A percentile compares a stretch with the other conserved stretches of the same genome.
Conservation (phyloP, 2,329 filamentous ascomycete species). For the Paracorniculantispora psalliotae region DNA sequence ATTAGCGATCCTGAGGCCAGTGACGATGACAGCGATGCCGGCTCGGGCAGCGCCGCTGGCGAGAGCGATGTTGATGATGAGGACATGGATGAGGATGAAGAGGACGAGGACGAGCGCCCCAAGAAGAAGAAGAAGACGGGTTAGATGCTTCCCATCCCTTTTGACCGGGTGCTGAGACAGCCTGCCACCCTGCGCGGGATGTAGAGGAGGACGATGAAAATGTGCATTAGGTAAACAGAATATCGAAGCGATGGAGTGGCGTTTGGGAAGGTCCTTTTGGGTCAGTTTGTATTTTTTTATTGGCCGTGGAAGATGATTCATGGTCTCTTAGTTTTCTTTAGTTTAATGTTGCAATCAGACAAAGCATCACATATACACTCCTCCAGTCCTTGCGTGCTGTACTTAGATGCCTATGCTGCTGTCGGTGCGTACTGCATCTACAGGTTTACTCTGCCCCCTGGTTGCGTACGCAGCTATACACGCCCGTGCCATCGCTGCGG, state of each 20-base stretch:
- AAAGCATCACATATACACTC: too few species aligned
- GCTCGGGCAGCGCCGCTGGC: slow-evolving; percentile 52
- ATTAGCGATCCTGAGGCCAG: slow-evolving; percentile 96
- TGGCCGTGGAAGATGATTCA: too few species aligned
- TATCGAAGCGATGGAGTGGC: neutral
- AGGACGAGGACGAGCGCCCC: slow-evolving; percentile 39
- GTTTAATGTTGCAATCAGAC: too few species aligned
- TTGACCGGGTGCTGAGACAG: neutral
- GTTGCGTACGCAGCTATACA: too few species aligned
- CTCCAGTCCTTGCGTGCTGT: too few species aligned
- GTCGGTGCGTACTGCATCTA: too few species aligned
- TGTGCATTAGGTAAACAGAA: neutral
- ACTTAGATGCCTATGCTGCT: too few species aligned
- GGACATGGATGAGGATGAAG: slow-evolving; percentile 38
- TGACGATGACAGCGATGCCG: slow-evolving; percentile 64
- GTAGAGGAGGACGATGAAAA: too few species aligned
- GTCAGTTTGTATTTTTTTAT: neutral
- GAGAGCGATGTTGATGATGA: slow-evolving; percentile 45
- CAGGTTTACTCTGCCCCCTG: too few species aligned
- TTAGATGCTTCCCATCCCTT: slow-evolving; percentile 15
- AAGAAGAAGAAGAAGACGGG: slow-evolving; percentile 47
- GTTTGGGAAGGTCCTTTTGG: neutral
- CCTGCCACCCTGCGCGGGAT: neutral
- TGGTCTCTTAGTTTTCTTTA: too few species aligned
- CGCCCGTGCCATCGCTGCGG: too few species aligned